Percentiles rank a stretch among this genome's conserved stretches.
Evolutionary conservation across 2,329 filamentous ascomycete species (phyloP).

Genomic region (Verticillium albo-atrum): DNA sequence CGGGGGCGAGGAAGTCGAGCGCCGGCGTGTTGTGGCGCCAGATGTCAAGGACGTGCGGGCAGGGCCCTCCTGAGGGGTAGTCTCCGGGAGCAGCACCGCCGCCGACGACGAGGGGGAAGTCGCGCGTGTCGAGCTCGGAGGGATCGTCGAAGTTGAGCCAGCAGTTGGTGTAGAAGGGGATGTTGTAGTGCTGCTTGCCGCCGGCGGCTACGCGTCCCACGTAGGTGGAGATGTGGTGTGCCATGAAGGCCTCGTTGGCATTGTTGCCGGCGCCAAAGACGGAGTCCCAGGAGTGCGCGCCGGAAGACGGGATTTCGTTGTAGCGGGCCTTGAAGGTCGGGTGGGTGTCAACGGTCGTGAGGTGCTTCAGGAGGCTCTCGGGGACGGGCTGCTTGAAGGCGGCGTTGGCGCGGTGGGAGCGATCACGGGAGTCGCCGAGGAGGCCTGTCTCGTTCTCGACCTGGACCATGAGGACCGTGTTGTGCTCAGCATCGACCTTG

Average conservation of each 20-base stretch:
- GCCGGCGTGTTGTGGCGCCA: slow-evolving; percentile 34
- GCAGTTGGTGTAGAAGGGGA: slow-evolving; percentile 29
- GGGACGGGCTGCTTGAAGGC: slow-evolving; percentile 31
- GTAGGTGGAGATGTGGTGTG: slow-evolving; percentile 26
- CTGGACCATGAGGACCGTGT: slow-evolving; percentile 51
- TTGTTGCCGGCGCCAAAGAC: slow-evolving; percentile 22
- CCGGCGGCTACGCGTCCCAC: slow-evolving; percentile 27
- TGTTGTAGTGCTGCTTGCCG: slow-evolving; percentile 24
- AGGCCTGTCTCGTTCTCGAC: slow-evolving; percentile 53
- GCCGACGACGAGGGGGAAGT: slow-evolving; percentile 26
- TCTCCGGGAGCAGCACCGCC: slow-evolving; percentile 27
- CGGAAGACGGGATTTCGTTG: slow-evolving; percentile 15
- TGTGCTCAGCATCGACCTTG: slow-evolving; percentile 37
- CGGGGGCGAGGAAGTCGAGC: slow-evolving; percentile 42
- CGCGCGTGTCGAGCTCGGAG: slow-evolving; percentile 23
- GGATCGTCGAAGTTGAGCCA: slow-evolving; percentile 30
- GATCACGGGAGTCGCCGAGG: slow-evolving; percentile 46
- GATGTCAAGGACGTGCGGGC: slow-evolving; percentile 27
- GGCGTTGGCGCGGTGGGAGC: slow-evolving; percentile 32
- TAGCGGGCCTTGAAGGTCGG: slow-evolving; percentile 23
- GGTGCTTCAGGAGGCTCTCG: slow-evolving; percentile 17
- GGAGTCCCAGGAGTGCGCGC: slow-evolving; percentile 22
- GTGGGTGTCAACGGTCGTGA: slow-evolving; percentile 19
- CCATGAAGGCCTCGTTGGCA: slow-evolving; percentile 32
- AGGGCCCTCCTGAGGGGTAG: slow-evolving; percentile 31